These are phyloP conservation scores for Trypanosoma boissoni DNA, from an alignment of 208 protist genomes.

Conservation along the genomic window DNA sequence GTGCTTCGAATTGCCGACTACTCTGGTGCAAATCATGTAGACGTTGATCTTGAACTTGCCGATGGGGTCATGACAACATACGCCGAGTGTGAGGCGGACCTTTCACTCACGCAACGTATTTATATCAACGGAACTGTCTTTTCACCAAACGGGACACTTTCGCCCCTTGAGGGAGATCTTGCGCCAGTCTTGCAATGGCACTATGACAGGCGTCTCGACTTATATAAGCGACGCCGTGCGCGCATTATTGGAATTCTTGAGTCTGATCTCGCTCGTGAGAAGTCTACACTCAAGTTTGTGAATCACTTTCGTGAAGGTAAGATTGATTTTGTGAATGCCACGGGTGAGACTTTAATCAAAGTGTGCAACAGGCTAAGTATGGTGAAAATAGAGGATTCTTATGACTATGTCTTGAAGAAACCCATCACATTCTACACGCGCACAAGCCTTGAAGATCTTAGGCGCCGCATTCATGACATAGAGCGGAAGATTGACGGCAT, in stretches of 20 bases:
- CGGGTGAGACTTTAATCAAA: conserved; percentile 71
- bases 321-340: conserved; percentile 82
- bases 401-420: conserved; percentile 85
- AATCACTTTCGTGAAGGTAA: conserved; percentile 79
- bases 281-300: conserved; percentile 83
- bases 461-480: conserved; percentile 47
- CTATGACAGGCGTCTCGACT: conserved; percentile 85
- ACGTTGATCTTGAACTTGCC: conserved; percentile 83
- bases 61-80: conserved; percentile 51
- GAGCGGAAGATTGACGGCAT: conserved; percentile 70
- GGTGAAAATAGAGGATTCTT: conserved; percentile 70
- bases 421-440: conserved; percentile 89
- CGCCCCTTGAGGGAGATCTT: conserved; percentile 71
- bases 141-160: conserved; percentile 74
- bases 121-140: conserved; percentile 89
- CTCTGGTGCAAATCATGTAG: conserved; percentile 88
- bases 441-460: conserved; percentile 81
- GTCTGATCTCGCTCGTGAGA: conserved; percentile 53
- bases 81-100: conserved; percentile 74
- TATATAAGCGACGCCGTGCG: conserved; percentile 84
- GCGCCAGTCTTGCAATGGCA: conserved; percentile 86
- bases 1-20: conserved; percentile 89
- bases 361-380: conserved; percentile 64
- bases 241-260: conserved; percentile 74
- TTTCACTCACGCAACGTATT: conserved; percentile 67